Percentiles rank a stretch among this genome's conserved stretches.
These are phyloP conservation scores for Zostera marina DNA, from an alignment of 116 monocot genomes.

Conservation along the genomic window DNA sequence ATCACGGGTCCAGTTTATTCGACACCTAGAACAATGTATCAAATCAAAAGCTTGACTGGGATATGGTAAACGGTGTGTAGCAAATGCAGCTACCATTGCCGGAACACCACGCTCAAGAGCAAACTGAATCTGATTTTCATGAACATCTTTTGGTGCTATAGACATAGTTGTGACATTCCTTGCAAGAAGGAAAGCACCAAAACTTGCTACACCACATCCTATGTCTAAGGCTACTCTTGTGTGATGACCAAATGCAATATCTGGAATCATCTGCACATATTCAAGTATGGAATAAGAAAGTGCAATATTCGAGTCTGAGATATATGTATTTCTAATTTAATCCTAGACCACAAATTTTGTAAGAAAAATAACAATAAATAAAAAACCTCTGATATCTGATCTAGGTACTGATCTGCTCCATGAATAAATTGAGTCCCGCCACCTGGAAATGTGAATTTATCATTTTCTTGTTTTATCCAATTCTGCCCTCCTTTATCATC, in stretches of 20 bases:
- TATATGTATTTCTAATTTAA: too few relatives aligned
- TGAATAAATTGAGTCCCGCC: slow-evolving; percentile 97
- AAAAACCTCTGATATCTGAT: slow-evolving; percentile 84
- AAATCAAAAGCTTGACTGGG: slow-evolving; percentile 96
- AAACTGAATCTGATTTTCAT: slow-evolving; percentile 99
- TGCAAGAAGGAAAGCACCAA: slow-evolving; percentile 78
- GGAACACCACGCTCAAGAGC: slow-evolving; percentile 97
- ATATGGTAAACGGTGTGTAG: slow-evolving; percentile 60
- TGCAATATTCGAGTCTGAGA: too few relatives aligned
- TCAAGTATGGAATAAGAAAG: too few relatives aligned
- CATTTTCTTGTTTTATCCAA: slow-evolving; percentile 56
- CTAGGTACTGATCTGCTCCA: slow-evolving; percentile 76
- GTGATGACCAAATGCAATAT: slow-evolving; percentile 66
- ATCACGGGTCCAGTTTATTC: slow-evolving; percentile 91
- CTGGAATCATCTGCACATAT: slow-evolving; percentile 79
- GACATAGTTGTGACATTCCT: slow-evolving; percentile 73
- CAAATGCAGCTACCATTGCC: slow-evolving; percentile 93
- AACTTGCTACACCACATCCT: slow-evolving; percentile 97
- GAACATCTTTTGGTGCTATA: slow-evolving; percentile 95
- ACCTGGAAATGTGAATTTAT: slow-evolving; percentile 95
- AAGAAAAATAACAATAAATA: too few relatives aligned
- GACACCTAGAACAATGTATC: slow-evolving; percentile 91
- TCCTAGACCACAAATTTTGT: too few relatives aligned
- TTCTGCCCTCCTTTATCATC: slow-evolving; percentile 98
- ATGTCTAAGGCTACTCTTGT: slow-evolving; percentile 75